phyloP scores from a whole-genome alignment of 164 flowering plant species.

The Vitis riparia region DNA sequence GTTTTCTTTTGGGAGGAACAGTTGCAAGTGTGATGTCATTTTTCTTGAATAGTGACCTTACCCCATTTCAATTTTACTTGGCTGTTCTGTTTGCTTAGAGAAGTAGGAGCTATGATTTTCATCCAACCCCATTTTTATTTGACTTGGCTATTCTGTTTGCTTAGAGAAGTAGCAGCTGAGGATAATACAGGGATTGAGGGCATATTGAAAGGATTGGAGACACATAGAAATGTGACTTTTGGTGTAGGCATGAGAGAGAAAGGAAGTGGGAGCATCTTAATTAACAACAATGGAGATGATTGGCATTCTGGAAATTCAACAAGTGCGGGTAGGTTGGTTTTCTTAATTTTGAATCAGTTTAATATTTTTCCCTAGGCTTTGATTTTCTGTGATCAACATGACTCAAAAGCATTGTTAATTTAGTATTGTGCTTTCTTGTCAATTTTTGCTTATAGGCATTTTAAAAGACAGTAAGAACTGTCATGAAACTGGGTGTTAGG shows the following conservation, averaged over 20 bases:
- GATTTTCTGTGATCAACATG: background rate
- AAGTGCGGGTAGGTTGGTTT: constrained; percentile 23
- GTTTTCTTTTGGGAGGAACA: background rate
- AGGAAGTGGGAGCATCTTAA: constrained; percentile 11
- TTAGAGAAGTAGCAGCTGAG: constrained; percentile 40
- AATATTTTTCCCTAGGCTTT: background rate
- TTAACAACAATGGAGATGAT: constrained; percentile 14
- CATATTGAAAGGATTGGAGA: constrained; percentile 73
- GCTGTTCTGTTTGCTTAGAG: too few species aligned
- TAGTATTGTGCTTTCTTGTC: background rate
- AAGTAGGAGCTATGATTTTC: too few species aligned
- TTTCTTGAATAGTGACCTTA: background rate
- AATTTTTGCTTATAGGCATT: background rate
- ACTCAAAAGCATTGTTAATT: background rate
- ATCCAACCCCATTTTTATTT: too few species aligned
- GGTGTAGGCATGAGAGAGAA: constrained; percentile 36
- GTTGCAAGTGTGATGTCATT: background rate
- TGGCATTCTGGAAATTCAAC: constrained; percentile 11
- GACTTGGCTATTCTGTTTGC: constrained; percentile 1
- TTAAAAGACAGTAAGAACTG: background rate
- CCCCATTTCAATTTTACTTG: too few species aligned
- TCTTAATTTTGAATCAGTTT: background rate
- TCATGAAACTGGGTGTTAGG: background rate
- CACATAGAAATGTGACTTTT: constrained; percentile 47
- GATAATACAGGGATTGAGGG: constrained; percentile 69